Percentiles rank a stretch among this genome's conserved stretches.
These are phyloP conservation scores for Thelephora ganbajun DNA, from an alignment of 768 basidiomycete genomes.

Conservation along the genomic window DNA sequence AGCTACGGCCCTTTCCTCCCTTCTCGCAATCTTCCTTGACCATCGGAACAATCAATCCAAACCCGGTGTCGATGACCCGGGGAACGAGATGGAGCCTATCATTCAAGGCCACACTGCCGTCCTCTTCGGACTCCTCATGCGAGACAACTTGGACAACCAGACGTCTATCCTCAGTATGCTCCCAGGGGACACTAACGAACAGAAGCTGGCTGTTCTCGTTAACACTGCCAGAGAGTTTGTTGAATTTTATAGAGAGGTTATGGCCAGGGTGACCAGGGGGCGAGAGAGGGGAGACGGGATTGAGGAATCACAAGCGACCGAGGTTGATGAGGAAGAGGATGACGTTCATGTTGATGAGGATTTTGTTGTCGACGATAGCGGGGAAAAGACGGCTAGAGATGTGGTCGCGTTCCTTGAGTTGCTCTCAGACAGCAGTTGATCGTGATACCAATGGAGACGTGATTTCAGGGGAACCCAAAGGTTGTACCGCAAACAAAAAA, in stretches of 20 bases:
- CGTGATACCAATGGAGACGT: neutral
- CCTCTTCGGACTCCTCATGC: slow-evolving; percentile 43
- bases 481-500: too few species aligned
- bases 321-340: slow-evolving; percentile 3
- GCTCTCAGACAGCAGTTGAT: slow-evolving; percentile 14
- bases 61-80: slow-evolving; percentile 5
- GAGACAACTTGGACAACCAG: slow-evolving; percentile 19
- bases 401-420: slow-evolving; percentile 42
- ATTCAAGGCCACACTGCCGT: slow-evolving; percentile 65
- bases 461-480: too few species aligned
- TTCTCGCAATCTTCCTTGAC: slow-evolving; percentile 34
- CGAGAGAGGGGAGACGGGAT: neutral
- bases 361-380: slow-evolving; percentile 11
- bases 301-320: slow-evolving; percentile 1
- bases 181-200: slow-evolving; percentile 18
- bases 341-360: slow-evolving; percentile 6
- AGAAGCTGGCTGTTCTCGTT: slow-evolving; percentile 21
- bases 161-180: slow-evolving; percentile 19
- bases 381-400: slow-evolving; percentile 18
- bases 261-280: slow-evolving; percentile 12
- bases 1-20: slow-evolving; percentile 33
- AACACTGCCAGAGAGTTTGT: slow-evolving; percentile 26
- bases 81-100: slow-evolving; percentile 25
- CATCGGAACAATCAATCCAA: slow-evolving; percentile 11
- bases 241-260: slow-evolving; percentile 24